Percentiles rank a stretch among this genome's conserved stretches.
phyloP scores from a whole-genome alignment of 2,329 filamentous ascomycete species.

The Colletotrichum caudatum region DNA sequence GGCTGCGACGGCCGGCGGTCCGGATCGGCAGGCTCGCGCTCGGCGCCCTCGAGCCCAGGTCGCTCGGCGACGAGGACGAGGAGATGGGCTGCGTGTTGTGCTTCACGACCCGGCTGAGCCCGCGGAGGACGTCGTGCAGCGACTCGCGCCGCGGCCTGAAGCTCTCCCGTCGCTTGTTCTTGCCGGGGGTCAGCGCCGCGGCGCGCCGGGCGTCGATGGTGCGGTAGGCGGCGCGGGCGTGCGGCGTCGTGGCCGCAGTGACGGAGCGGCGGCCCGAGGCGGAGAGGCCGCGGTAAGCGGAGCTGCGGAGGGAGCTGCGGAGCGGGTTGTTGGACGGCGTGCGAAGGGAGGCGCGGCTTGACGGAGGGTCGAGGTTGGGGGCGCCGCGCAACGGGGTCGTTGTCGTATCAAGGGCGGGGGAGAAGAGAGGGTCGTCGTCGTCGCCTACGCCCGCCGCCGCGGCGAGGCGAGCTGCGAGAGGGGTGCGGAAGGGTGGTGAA shows the following conservation, averaged over 20 bases:
- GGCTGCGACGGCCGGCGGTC: conserved; percentile 43
- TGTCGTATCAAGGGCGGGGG: conserved; percentile 55
- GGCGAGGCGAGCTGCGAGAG: conserved; percentile 18
- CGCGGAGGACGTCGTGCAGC: conserved; percentile 64
- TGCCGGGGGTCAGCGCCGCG: conserved; percentile 70
- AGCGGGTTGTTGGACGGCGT: conserved; percentile 30
- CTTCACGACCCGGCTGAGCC: conserved; percentile 67
- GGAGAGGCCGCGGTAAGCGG: conserved; percentile 53
- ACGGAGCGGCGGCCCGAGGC: conserved; percentile 59
- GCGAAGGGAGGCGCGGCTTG: conserved; percentile 26
- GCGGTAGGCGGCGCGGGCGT: conserved; percentile 70
- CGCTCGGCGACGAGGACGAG: conserved; percentile 60
- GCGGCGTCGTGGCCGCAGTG: conserved; percentile 66
- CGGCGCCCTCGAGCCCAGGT: conserved; percentile 28
- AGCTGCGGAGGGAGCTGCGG: conserved; percentile 18
- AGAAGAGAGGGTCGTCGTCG: conserved; percentile 55
- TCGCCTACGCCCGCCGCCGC: conserved; percentile 42
- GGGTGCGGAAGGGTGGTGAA: conserved; percentile 26
- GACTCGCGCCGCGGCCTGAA: conserved; percentile 67
- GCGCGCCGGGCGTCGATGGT: conserved; percentile 70
- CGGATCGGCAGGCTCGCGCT: conserved; percentile 45
- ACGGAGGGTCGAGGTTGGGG: conserved; percentile 30
- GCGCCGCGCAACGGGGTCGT: conserved; percentile 49
- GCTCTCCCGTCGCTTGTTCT: conserved; percentile 66
- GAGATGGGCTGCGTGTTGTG: conserved; percentile 59